These are phyloP conservation scores for Aspergillus incahuasiensis DNA, from an alignment of 495 filamentous ascomycete genomes.

Conservation along the genomic window DNA sequence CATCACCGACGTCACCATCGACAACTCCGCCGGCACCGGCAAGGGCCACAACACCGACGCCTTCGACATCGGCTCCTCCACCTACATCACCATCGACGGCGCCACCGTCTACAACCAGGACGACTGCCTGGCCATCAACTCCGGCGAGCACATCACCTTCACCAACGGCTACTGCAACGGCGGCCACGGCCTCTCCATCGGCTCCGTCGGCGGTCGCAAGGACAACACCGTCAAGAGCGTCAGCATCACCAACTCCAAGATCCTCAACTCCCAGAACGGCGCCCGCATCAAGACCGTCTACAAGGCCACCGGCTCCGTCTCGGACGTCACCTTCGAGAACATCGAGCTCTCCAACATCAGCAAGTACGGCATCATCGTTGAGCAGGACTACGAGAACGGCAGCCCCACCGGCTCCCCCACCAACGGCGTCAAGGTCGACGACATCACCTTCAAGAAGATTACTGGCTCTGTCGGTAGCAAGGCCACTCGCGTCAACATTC, in stretches of 20 bases:
- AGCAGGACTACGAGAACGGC: constrained; percentile 68
- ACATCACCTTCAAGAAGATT: constrained; percentile 47
- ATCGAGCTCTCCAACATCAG: constrained; percentile 55
- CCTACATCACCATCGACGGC: constrained; percentile 49
- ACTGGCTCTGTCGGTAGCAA: constrained; percentile 32
- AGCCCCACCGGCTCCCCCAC: constrained; percentile 57
- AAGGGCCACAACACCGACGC: constrained; percentile 63
- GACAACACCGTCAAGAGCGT: constrained; percentile 58
- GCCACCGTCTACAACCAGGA: constrained; percentile 58
- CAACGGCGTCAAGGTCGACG: constrained; percentile 57
- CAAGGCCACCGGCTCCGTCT: constrained; percentile 52
- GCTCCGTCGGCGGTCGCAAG: constrained; percentile 59
- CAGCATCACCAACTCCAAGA: constrained; percentile 46
- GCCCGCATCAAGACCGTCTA: constrained; percentile 63
- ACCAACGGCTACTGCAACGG: constrained; percentile 51
- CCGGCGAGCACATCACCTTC: constrained; percentile 51
- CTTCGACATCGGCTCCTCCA: constrained; percentile 54
- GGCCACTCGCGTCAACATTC: neutral
- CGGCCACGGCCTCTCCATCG: constrained; percentile 66
- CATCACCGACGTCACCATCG: constrained; percentile 50
- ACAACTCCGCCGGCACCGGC: constrained; percentile 51
- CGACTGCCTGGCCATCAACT: constrained; percentile 62
- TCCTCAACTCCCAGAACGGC: constrained; percentile 53
- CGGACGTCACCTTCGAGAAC: constrained; percentile 54
- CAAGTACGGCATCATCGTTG: constrained; percentile 60